phyloP scores from a whole-genome alignment of 176 grass and related monocot genomes.

The Phoenix dactylifera region DNA sequence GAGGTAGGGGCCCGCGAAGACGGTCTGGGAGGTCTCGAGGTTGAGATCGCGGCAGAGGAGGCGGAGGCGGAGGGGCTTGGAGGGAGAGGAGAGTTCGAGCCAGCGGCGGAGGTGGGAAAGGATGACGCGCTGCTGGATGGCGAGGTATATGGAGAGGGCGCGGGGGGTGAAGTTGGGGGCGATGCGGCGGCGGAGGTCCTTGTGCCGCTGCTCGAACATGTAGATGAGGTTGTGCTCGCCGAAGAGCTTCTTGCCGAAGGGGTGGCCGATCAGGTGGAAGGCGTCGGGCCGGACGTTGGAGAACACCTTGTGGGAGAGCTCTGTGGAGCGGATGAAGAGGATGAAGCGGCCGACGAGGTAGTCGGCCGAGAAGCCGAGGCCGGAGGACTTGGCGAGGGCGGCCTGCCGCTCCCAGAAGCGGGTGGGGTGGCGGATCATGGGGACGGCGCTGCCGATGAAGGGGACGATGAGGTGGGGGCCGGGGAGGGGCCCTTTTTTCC shows the following conservation, averaged over 20 bases:
- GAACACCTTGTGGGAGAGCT: slow-evolving; percentile 67
- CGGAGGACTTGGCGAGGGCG: slow-evolving; percentile 33
- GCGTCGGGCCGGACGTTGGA: slow-evolving; percentile 78
- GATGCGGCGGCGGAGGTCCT: slow-evolving; percentile 73
- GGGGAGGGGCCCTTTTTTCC: slow-evolving; percentile 50
- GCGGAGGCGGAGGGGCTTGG: slow-evolving; percentile 27
- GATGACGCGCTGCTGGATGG: slow-evolving; percentile 65
- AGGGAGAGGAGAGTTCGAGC: slow-evolving; percentile 18
- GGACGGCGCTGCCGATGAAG: slow-evolving; percentile 46
- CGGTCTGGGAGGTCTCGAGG: slow-evolving; percentile 85
- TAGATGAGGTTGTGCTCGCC: slow-evolving; percentile 90
- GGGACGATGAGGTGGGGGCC: slow-evolving; percentile 55
- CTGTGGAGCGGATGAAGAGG: slow-evolving; percentile 62
- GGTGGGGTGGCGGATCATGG: slow-evolving; percentile 46
- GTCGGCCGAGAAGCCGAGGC: slow-evolving; percentile 50
- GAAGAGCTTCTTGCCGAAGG: slow-evolving; percentile 81
- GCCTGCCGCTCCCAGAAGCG: slow-evolving; percentile 55
- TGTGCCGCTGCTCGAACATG: slow-evolving; percentile 79
- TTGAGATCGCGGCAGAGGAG: slow-evolving; percentile 82
- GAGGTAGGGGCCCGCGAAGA: slow-evolving; percentile 74
- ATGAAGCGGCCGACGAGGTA: slow-evolving; percentile 55
- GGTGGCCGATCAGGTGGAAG: slow-evolving; percentile 75
- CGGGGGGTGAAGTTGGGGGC: slow-evolving; percentile 69
- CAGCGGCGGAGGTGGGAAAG: slow-evolving; percentile 37
- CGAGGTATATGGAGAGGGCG: slow-evolving; percentile 60